phyloP scores from a whole-genome alignment of 2,329 filamentous ascomycete genomes.

The Daldinia sp. region DNA sequence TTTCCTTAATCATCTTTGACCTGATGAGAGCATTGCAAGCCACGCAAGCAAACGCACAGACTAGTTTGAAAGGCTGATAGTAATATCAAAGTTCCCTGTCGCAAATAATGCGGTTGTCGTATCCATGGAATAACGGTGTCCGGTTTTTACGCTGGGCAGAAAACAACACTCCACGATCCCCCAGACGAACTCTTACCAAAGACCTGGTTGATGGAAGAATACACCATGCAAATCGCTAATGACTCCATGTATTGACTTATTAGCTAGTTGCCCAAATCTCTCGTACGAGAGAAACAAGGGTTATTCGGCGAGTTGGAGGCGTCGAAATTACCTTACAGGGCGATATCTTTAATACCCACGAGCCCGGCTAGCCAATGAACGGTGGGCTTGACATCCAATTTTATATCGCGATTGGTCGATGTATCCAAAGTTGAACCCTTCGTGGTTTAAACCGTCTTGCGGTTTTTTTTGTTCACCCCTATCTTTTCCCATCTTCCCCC shows the following conservation, averaged over 20 bases:
- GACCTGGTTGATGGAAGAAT: slow-evolving; percentile 4
- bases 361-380: slow-evolving; percentile 10
- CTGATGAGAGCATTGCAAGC: neutral
- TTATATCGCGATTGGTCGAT: slow-evolving; percentile 9
- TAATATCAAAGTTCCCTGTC: neutral
- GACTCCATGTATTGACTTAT: neutral
- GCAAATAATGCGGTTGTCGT: neutral
- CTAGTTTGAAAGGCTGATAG: neutral
- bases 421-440: slow-evolving; percentile 2
- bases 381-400: neutral
- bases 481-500: neutral
- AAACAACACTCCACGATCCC: neutral
- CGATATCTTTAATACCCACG: neutral
- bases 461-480: slow-evolving; percentile 1
- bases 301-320: slow-evolving; percentile 17
- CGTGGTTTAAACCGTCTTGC: slow-evolving; percentile 1
- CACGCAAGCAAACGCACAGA: neutral
- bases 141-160: neutral
- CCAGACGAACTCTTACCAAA: neutral
- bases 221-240: neutral
- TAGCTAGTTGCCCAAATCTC: neutral
- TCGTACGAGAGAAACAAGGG: neutral
- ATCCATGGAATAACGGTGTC: neutral
- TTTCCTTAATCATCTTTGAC: neutral
- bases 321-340: slow-evolving; percentile 15